Conservation (phyloP, 169 alveolate genomes). For the Plasmodium gonderi region DNA sequence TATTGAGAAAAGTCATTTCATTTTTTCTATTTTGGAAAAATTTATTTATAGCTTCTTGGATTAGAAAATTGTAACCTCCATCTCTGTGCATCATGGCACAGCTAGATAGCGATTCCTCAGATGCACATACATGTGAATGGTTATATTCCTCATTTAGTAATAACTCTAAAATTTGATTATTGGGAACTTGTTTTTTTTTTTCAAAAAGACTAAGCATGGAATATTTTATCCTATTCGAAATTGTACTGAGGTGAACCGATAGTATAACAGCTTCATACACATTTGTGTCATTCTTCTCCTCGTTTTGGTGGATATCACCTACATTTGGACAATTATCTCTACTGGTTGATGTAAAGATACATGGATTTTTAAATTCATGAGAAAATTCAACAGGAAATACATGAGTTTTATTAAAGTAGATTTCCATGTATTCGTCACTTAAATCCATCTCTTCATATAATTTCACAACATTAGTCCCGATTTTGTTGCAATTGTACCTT, state of each 20-base stretch:
- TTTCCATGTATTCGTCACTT: slow-evolving; percentile 49
- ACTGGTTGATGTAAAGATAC: too few species aligned
- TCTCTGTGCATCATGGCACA: neutral
- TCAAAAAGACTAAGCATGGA: slow-evolving; percentile 40
- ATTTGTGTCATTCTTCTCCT: neutral
- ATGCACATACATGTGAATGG: neutral
- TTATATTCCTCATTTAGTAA: slow-evolving; percentile 12
- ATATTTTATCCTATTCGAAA: slow-evolving; percentile 39
- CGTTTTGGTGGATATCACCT: neutral
- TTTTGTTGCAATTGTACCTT: slow-evolving; percentile 8
- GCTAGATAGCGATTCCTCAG: neutral
- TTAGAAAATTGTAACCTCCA: slow-evolving; percentile 7
- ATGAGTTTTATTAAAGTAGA: neutral
- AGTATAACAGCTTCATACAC: slow-evolving; percentile 43
- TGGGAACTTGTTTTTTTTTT: neutral
- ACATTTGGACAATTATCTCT: neutral
- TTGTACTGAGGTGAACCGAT: slow-evolving; percentile 36
- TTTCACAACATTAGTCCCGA: neutral
- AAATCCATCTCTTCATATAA: slow-evolving; percentile 51
- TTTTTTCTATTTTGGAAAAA: slow-evolving; percentile 18
- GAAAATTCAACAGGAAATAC: neutral
- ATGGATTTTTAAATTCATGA: too few species aligned
- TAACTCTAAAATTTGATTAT: neutral
- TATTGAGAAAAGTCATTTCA: neutral
- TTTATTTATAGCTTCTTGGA: slow-evolving; percentile 49